These are phyloP conservation scores for Neurospora sp. DNA, from an alignment of 495 filamentous ascomycete species.

Conservation along the genomic window DNA sequence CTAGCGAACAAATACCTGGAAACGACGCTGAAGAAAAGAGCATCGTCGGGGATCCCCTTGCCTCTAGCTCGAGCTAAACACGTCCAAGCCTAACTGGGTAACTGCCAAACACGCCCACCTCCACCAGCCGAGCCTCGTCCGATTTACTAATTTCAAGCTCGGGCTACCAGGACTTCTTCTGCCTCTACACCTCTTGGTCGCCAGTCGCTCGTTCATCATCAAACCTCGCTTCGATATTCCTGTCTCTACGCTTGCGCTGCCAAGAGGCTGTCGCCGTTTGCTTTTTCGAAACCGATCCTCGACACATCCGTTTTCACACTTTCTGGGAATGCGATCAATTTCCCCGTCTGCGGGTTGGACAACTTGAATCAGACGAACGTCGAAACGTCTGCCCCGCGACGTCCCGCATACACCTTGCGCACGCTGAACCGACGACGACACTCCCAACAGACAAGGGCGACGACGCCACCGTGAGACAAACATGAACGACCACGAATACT, in stretches of 20 bases:
- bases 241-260: neutral
- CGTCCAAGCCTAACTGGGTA: neutral
- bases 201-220: neutral
- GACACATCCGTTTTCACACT: neutral
- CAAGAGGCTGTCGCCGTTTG: neutral
- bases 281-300: neutral
- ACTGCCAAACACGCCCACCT: neutral
- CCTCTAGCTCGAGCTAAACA: neutral
- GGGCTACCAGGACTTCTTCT: neutral
- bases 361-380: neutral
- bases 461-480: neutral
- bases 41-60: neutral
- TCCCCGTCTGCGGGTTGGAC: neutral
- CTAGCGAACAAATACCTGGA: neutral
- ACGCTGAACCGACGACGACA: neutral
- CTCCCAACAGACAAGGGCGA: neutral
- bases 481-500: conserved; percentile 83
- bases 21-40: neutral
- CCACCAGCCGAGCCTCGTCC: neutral
- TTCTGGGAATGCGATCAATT: neutral
- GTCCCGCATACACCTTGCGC: neutral
- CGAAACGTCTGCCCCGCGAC: neutral
- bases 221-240: neutral
- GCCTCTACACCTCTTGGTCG: neutral
- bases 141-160: neutral